Base-by-base conservation (phyloP, 768 basidiomycete species). In the Xerocomus brunneocitrinus region DNA sequence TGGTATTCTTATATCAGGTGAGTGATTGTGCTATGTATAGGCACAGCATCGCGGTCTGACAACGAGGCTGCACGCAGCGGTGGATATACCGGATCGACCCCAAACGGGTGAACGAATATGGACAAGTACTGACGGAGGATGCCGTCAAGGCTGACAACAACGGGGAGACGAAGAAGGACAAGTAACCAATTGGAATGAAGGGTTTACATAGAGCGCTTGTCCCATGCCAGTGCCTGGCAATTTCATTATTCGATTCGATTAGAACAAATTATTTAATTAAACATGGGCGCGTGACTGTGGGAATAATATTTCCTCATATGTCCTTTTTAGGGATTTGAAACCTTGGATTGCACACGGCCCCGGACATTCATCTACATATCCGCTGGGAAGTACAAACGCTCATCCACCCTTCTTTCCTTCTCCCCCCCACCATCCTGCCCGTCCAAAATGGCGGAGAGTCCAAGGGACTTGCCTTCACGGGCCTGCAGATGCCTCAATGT, bases 31-130 rank as follows among this genome's bases (percentile, higher is more conserved):
- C 38, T 55, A 60, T 53, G 36, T 53, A 48, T 58, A 44, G 42
- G 19, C 35, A 12, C 25, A 47, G 46, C 47, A 38, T 25, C 8
- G 39, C 22, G 35, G 42, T 30, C 45, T 64, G 36, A 69, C 45
- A 44, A 45, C 25, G 38, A 25, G 47, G 54, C 49, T 60, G 69
- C 48, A 46, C 25, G 53, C 70, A 95, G 89, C 87, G 93, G 52
- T 99, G 90, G 89, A 98, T 98, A 71, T 99, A 99, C 77, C 85
- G 91, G 39, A 79, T 98, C 66, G 97, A 99, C 73, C 89, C 86
- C 62, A 90, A 89, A 61, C 88, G 97, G 61, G 81, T 91, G 61
- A 99, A 99, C 72, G 95, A 98, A 76, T 98, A 91, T 68, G 95
- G 95, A 41, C 91, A 95, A 71, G 87, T 92, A 59, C 70, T 87